Evolutionary conservation across 805 yeast species (phyloP).

Genomic region (Deakozyma indianensis): DNA sequence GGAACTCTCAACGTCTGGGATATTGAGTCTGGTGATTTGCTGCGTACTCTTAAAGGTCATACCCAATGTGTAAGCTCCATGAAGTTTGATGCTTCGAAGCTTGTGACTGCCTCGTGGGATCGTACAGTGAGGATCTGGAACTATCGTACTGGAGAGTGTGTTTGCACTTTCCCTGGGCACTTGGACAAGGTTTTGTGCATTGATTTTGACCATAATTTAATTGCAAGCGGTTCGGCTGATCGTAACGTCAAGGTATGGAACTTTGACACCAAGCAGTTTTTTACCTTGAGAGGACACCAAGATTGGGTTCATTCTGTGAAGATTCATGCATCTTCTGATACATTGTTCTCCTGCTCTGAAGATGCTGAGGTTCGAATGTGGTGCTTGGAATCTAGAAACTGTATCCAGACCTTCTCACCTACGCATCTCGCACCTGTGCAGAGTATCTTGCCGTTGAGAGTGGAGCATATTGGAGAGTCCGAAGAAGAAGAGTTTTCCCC

Average conservation of each 20-base stretch:
- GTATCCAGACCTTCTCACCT: constrained; percentile 47
- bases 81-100: constrained; percentile 75
- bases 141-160: constrained; percentile 84
- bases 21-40: constrained; percentile 57
- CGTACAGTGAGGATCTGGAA: constrained; percentile 92
- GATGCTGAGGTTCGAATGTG: constrained; percentile 90
- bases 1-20: constrained; percentile 91
- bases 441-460: constrained; percentile 72
- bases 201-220: constrained; percentile 66
- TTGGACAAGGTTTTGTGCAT: constrained; percentile 73
- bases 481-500: constrained; percentile 15
- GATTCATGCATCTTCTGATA: constrained; percentile 63
- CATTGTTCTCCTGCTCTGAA: constrained; percentile 78
- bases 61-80: constrained; percentile 73
- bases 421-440: constrained; percentile 95
- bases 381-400: constrained; percentile 72
- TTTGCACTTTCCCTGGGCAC: constrained; percentile 89
- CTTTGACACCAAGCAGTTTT: constrained; percentile 83
- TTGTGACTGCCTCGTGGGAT: constrained; percentile 87
- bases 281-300: constrained; percentile 82
- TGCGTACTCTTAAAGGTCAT: constrained; percentile 79
- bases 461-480: constrained; percentile 49
- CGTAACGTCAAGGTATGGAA: constrained; percentile 92
- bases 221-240: constrained; percentile 91
- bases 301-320: constrained; percentile 88